phyloP scores from a whole-genome alignment of 305 asterid genomes.

The Fraxinus angustifolia region DNA sequence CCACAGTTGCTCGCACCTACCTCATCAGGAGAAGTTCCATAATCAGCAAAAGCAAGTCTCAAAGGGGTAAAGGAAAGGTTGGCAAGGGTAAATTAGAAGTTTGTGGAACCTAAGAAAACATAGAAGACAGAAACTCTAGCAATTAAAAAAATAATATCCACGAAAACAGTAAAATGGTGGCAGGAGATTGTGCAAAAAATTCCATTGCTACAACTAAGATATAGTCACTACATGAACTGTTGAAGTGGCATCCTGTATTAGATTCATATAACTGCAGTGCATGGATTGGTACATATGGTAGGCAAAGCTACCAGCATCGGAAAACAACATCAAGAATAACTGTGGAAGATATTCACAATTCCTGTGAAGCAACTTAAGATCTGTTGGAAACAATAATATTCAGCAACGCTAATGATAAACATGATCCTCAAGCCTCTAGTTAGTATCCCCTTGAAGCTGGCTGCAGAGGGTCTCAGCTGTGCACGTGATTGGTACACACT shows the following conservation, averaged over 20 bases:
- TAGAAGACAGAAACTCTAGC: background rate
- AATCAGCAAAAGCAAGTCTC: background rate
- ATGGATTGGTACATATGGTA: background rate
- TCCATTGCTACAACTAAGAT: background rate
- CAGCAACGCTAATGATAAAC: background rate
- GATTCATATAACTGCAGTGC: background rate
- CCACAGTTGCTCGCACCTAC: constrained; percentile 87
- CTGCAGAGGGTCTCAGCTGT: background rate
- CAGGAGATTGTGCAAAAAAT: background rate
- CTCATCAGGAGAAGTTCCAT: constrained; percentile 13
- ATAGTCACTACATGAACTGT: background rate
- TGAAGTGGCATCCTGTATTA: background rate
- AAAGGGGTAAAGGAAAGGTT: constrained; percentile 6
- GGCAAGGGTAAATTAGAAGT: background rate
- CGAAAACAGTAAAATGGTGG: background rate
- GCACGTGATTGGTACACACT: background rate
- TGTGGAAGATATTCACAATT: background rate
- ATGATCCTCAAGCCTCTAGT: background rate
- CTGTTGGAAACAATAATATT: background rate
- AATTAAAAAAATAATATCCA: background rate
- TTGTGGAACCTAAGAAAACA: background rate
- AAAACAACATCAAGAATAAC: background rate
- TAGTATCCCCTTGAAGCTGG: background rate
- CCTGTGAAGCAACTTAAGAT: background rate
- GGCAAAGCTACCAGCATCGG: background rate